Percentiles rank a stretch among this genome's conserved stretches.
phyloP scores from a whole-genome alignment of 805 yeast species.

The Yamadazyma insecticola region DNA sequence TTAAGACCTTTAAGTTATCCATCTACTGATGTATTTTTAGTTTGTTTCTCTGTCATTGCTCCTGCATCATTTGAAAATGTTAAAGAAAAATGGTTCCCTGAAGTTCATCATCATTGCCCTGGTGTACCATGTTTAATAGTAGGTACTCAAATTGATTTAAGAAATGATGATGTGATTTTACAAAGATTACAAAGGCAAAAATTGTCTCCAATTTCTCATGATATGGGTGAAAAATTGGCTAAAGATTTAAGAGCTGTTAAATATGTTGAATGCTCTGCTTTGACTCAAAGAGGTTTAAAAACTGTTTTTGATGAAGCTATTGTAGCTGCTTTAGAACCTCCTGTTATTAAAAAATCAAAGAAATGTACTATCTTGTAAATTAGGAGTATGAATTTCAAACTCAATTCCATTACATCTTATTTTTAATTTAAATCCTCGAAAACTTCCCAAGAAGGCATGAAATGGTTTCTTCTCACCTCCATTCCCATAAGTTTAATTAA shows the following conservation, averaged over 20 bases:
- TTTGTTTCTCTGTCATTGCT: conserved; percentile 93
- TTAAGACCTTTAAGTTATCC: conserved; percentile 95
- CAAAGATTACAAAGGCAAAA: conserved; percentile 90
- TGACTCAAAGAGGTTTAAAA: conserved; percentile 94
- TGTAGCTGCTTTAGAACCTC: conserved; percentile 97
- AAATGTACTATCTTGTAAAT: conserved; percentile 81
- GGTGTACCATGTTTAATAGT: conserved; percentile 96
- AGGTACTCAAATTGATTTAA: conserved; percentile 93
- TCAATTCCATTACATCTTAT: neutral
- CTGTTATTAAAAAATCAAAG: conserved; percentile 74
- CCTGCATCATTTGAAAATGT: conserved; percentile 98
- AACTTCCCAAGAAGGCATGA: no score
- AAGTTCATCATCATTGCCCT: conserved; percentile 94
- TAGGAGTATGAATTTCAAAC: no score
- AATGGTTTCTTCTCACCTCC: no score
- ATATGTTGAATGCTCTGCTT: conserved; percentile 96
- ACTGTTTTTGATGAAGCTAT: conserved; percentile 99
- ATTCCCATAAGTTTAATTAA: no score
- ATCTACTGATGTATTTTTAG: conserved; percentile 92
- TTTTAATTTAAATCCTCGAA: no score
- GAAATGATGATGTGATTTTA: conserved; percentile 87
- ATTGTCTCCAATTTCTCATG: conserved; percentile 77
- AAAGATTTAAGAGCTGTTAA: conserved; percentile 93
- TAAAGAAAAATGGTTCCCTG: conserved; percentile 98
- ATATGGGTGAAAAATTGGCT: conserved; percentile 89